Base-by-base conservation (phyloP, 2,329 filamentous ascomycete species). In the Fusarium pseudograminearum region DNA sequence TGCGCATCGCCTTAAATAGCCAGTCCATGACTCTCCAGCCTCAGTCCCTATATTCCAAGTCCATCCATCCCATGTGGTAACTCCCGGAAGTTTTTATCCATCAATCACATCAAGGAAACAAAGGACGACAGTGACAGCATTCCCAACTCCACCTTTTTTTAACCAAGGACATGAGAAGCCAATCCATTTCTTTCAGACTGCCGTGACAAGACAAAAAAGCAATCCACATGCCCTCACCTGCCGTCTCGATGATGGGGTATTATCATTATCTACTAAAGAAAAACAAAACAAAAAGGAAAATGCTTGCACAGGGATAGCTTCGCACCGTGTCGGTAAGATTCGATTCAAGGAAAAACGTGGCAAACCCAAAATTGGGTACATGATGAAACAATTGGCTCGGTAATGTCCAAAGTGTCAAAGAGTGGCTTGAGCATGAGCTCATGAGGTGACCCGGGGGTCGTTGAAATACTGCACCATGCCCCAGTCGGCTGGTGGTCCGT, bases 381-480 rank as follows among this genome's bases (percentile, higher is more conserved):
- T 63, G 55, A 58, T 58, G 51, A 61, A 69, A 51, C 59, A 60
- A 54, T 54, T 56, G 67, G 61, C 65, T 74, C 67, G 47, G 51
- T 42, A 54, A 52, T 60, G 67, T 73, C 61, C 65, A 66, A 52
- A 59, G 67, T 65, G 44, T 63, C 52, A 68, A 68, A 66, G 44
- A 58, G 65, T 65, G 56, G 56, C 61, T 51, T 38, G 60, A 61
- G 61, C 53, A 45, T 64, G 50, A 45, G 33, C 62, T 74, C 67
- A 75, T 70, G 77, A 79, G 11, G 75, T 73, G 54, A 78, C 75
- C 26, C 76, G 71, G 15, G 78, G 75, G 51, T 79, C 76, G 45
- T 65, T 71, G 57, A 78, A 80, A 66, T 78, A 80, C 51, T 76
- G 77, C 70, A 79, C 73, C 75, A 80, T 80, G 2, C 74, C 73